Evolutionary conservation across 2,329 filamentous ascomycete species (phyloP).

Genomic region (Coniochaeta hoffmannii): DNA sequence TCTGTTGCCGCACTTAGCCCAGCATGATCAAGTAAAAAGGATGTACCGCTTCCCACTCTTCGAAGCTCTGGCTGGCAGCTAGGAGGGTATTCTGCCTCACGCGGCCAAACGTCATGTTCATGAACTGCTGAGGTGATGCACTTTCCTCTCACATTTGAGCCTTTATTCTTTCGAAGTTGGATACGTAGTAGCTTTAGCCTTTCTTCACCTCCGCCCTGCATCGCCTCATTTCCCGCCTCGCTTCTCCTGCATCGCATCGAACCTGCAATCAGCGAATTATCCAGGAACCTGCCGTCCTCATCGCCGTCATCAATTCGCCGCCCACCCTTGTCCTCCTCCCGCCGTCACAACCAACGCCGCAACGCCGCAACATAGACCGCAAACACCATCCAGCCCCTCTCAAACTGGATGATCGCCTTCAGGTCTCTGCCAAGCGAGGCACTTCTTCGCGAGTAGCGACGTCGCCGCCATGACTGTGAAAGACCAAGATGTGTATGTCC

Average conservation of each 20-base stretch:
- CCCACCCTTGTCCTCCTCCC: background rate
- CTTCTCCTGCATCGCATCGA: background rate
- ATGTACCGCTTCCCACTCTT: background rate
- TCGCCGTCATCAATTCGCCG: background rate
- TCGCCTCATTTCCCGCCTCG: background rate
- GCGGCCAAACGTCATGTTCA: background rate
- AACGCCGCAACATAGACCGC: background rate
- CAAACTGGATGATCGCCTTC: background rate
- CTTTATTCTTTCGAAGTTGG: background rate
- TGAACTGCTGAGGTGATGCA: background rate
- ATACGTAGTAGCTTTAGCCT: background rate
- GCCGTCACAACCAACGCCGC: background rate
- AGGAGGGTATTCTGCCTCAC: background rate
- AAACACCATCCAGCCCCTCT: background rate
- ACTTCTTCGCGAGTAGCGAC: constrained; percentile 6
- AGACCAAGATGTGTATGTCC: constrained; percentile 43
- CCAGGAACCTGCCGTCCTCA: background rate
- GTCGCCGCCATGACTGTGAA: constrained; percentile 45
- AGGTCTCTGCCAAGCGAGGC: background rate
- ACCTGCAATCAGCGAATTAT: too few species aligned
- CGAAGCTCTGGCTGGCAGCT: background rate
- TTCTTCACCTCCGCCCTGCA: background rate
- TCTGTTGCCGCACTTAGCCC: too few species aligned
- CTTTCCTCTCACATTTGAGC: background rate
- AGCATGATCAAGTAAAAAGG: background rate